Percentiles rank a stretch among this genome's conserved stretches.
These are phyloP conservation scores for Fraxinus excelsior DNA, from an alignment of 257 asterid species.

Conservation along the genomic window DNA sequence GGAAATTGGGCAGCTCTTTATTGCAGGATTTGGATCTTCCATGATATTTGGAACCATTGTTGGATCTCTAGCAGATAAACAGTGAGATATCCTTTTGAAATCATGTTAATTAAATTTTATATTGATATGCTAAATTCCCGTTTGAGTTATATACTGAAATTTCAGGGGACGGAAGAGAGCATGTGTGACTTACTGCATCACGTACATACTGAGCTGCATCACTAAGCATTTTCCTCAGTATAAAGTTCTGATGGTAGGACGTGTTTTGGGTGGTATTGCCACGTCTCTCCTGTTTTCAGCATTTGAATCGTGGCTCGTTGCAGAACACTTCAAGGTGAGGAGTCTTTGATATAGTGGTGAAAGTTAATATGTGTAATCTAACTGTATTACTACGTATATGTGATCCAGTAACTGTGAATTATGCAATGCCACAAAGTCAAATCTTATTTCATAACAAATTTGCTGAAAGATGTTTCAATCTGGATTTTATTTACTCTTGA, in stretches of 20 bases:
- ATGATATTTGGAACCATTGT: conserved; percentile 66
- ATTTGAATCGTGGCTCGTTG: conserved; percentile 96
- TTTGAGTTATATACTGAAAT: conserved; percentile 26
- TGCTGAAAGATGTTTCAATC: background rate
- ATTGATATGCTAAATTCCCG: conserved; percentile 5
- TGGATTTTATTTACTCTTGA: background rate
- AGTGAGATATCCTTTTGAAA: conserved; percentile 40
- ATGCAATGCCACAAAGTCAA: background rate
- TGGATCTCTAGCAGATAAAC: conserved; percentile 70
- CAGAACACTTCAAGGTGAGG: conserved; percentile 89
- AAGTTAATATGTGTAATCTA: background rate
- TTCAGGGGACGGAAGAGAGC: conserved; percentile 94
- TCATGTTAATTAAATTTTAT: conserved; percentile 11
- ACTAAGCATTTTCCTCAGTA: conserved; percentile 96
- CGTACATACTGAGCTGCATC: conserved; percentile 82
- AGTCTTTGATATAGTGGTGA: conserved; percentile 1
- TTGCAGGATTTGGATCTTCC: conserved; percentile 69
- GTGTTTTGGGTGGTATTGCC: conserved; percentile 92
- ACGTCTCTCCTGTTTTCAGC: conserved; percentile 92
- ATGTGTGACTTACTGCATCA: conserved; percentile 80
- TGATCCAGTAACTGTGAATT: background rate
- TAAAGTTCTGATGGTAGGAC: conserved; percentile 86
- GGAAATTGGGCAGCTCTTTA: conserved; percentile 64
- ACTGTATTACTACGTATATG: background rate
- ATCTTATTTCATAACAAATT: background rate